phyloP scores from a whole-genome alignment of 495 filamentous ascomycete genomes.

The Astrothelium macrocarpum region DNA sequence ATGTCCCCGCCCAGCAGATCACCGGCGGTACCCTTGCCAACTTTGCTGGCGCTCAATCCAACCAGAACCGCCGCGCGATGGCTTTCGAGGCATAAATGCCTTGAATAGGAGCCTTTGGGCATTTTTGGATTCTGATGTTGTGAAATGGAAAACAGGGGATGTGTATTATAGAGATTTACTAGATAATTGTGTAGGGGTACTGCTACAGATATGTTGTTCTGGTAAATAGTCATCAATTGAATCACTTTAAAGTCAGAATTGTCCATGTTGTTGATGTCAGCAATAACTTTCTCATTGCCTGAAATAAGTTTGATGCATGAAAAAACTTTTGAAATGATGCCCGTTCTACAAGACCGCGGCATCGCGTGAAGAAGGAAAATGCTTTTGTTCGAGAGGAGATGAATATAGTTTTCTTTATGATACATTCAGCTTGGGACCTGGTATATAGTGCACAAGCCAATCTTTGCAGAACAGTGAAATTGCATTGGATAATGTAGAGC shows the following conservation, averaged over 20 bases:
- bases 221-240: neutral
- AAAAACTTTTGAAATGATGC: too few relatives aligned
- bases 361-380: too few relatives aligned
- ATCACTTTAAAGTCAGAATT: neutral
- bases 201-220: neutral
- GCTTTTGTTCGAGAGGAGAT: too few relatives aligned
- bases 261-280: neutral
- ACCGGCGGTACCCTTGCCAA: constrained; percentile 1
- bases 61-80: neutral
- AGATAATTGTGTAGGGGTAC: neutral
- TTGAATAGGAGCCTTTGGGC: neutral
- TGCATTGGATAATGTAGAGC: too few relatives aligned
- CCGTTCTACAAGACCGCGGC: too few relatives aligned
- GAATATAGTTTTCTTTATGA: too few relatives aligned
- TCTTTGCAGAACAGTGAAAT: too few relatives aligned
- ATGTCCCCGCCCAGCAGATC: neutral
- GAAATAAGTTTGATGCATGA: too few relatives aligned
- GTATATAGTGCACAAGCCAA: too few relatives aligned
- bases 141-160: neutral
- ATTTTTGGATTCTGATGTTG: neutral
- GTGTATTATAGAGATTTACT: neutral
- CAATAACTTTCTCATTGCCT: neutral
- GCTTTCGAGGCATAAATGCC: neutral
- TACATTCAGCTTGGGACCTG: too few relatives aligned
- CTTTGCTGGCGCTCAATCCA: neutral